phyloP scores from a whole-genome alignment of 805 yeast species.

The Maudiozyma serrabonitensis region DNA sequence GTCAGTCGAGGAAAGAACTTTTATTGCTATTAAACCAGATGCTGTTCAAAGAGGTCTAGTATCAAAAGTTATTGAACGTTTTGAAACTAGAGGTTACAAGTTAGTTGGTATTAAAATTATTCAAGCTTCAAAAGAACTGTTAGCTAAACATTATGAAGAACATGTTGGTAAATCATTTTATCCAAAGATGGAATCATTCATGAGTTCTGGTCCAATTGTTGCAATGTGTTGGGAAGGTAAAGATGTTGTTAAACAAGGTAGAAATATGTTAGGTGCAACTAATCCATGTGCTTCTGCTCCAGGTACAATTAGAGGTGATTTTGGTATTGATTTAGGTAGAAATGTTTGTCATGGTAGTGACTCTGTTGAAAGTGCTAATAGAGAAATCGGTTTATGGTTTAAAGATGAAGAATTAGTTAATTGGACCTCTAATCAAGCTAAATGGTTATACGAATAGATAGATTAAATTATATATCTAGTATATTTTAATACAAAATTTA shows the following conservation, averaged over 20 bases:
- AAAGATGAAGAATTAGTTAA: constrained; percentile 90
- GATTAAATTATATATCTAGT: not conserved
- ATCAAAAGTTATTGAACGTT: constrained; percentile 81
- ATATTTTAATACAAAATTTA: not conserved
- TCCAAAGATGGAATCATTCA: constrained; percentile 92
- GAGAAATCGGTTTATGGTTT: constrained; percentile 97
- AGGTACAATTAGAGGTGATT: constrained; percentile 99
- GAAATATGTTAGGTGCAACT: constrained; percentile 96
- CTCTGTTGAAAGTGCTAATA: constrained; percentile 94
- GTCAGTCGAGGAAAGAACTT: constrained; percentile 60
- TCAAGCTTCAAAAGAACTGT: constrained; percentile 74
- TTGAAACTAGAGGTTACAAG: constrained; percentile 96
- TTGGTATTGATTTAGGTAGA: constrained; percentile 97
- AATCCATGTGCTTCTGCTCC: constrained; percentile 96
- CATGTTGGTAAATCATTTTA: constrained; percentile 94
- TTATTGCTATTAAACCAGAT: constrained; percentile 94
- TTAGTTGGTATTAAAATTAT: constrained; percentile 91
- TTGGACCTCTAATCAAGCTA: constrained; percentile 76
- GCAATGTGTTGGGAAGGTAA: constrained; percentile 99
- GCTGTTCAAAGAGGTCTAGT: constrained; percentile 99
- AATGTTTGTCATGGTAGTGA: constrained; percentile 99
- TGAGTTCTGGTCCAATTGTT: constrained; percentile 96
- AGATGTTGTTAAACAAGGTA: constrained; percentile 98
- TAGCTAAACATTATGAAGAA: constrained; percentile 93
- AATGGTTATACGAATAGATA: constrained; percentile 83